Evolutionary conservation across 2,329 filamentous ascomycete species (phyloP).

Genomic region (Pestalotiopsis sp.): DNA sequence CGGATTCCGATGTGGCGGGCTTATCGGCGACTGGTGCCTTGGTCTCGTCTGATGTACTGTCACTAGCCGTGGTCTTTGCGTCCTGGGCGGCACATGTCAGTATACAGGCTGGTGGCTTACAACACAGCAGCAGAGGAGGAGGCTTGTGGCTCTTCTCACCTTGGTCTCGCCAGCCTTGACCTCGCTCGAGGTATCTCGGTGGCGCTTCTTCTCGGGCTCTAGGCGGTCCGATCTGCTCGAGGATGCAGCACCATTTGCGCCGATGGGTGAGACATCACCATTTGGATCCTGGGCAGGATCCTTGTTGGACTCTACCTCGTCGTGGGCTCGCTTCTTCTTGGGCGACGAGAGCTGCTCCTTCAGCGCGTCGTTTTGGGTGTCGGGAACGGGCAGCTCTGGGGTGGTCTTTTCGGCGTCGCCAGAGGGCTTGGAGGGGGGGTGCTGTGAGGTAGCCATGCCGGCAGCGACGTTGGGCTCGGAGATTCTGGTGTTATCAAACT

Average conservation of each 20-base stretch:
- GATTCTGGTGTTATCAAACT: slow-evolving; percentile 66
- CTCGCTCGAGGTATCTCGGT: slow-evolving; percentile 53
- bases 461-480: slow-evolving; percentile 46
- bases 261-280: slow-evolving; percentile 41
- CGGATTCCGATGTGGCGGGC: slow-evolving; percentile 44
- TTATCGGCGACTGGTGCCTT: slow-evolving; percentile 21
- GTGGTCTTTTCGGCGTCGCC: slow-evolving; percentile 33
- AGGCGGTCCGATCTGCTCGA: slow-evolving; percentile 52
- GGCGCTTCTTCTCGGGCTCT: slow-evolving; percentile 68
- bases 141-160: slow-evolving; percentile 28
- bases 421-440: slow-evolving; percentile 29
- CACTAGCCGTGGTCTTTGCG: slow-evolving; percentile 15
- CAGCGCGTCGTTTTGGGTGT: slow-evolving; percentile 37
- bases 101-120: not conserved
- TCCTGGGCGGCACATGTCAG: slow-evolving; percentile 3
- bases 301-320: slow-evolving; percentile 56
- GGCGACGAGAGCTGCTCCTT: slow-evolving; percentile 59
- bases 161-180: slow-evolving; percentile 30
- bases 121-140: not conserved
- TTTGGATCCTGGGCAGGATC: slow-evolving; percentile 37
- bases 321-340: slow-evolving; percentile 68
- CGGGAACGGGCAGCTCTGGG: slow-evolving; percentile 3
- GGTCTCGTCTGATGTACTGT: slow-evolving; percentile 17
- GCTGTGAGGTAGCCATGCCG: slow-evolving; percentile 21
- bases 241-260: slow-evolving; percentile 42